These are phyloP conservation scores for Vinca minor DNA, from an alignment of 257 asterid species.

Conservation along the genomic window DNA sequence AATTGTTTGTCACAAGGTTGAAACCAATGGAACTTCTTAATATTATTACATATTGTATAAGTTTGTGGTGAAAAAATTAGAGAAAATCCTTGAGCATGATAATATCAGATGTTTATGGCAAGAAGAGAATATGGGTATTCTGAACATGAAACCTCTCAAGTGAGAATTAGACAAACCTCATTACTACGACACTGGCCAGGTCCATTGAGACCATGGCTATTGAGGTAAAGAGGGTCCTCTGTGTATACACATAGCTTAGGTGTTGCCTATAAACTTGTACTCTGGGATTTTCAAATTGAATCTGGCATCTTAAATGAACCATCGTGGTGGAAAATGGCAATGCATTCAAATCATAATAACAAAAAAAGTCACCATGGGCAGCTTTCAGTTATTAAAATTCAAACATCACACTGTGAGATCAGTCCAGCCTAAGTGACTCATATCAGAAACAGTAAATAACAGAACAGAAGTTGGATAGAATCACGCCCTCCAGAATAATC, in stretches of 20 bases:
- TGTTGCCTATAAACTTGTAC: background rate
- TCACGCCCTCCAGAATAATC: background rate
- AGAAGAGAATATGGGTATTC: background rate
- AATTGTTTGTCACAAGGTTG: background rate
- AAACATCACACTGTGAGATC: background rate
- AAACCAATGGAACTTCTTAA: background rate
- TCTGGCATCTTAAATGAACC: background rate
- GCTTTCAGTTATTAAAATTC: background rate
- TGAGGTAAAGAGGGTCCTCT: background rate
- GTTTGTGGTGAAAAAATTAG: background rate
- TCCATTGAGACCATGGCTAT: background rate
- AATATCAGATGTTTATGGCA: background rate
- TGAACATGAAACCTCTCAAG: background rate
- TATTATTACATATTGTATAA: background rate
- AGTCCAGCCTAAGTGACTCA: background rate
- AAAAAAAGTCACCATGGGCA: background rate
- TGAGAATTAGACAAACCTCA: background rate
- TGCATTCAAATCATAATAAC: background rate
- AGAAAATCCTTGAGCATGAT: background rate
- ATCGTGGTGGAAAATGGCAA: background rate
- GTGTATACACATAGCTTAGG: background rate
- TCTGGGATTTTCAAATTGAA: background rate
- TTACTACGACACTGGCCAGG: background rate
- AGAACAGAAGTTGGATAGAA: background rate
- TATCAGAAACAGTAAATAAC: background rate